Evolutionary conservation across 208 protist genomes (phyloP), one percentile per base, ranked within the genome.

Genomic region (Balamuthia mandrillaris): DNA sequence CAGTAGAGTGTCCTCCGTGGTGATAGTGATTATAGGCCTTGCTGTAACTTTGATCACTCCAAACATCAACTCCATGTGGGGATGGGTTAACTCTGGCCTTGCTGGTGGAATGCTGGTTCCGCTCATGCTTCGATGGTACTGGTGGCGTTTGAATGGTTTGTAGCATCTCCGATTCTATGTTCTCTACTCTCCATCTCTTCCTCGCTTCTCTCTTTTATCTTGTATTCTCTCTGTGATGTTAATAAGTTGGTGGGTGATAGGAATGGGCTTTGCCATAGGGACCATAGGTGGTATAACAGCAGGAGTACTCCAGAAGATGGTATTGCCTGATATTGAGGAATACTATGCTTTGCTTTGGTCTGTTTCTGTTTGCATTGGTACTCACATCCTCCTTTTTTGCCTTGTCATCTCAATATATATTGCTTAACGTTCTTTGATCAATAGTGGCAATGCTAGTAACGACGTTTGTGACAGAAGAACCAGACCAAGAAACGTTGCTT

Each of bases 131-230:
- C 35, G 75, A 16, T 83, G 75, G 75, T 83, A 82, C 45, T 41
- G 24, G 49, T 78, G 68, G 61, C 35, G 75, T 77, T 10, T 83
- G 21, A 83, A 83, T 83, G 75, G 75, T 29, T 82, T n/a, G n/a
- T n/a, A n/a, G n/a, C n/a, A n/a, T n/a, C n/a, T n/a, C n/a, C n/a
- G n/a, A 21, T 21, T 56, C 49, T 24, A 21, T 24, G 21, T 56
- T 56, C 24, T 56, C 49, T 21, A 21, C 21, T 56, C 24, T 24
- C 24, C 21, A 21, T 56, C 49, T 56, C 21, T 21, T 56, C 21
- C 24, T 21, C 21, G 21, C 21, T 21, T 24, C 24, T 21, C 24
- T 21, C 21, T 21, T 56, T 21, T 56, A 21, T 21, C 49, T 56
- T 56, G 21, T 56, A 21, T 24, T 56, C 24, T 24, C 21, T 21